Evolutionary conservation across 805 yeast genomes (phyloP).

Genomic region (Saturnispora hagleri): DNA sequence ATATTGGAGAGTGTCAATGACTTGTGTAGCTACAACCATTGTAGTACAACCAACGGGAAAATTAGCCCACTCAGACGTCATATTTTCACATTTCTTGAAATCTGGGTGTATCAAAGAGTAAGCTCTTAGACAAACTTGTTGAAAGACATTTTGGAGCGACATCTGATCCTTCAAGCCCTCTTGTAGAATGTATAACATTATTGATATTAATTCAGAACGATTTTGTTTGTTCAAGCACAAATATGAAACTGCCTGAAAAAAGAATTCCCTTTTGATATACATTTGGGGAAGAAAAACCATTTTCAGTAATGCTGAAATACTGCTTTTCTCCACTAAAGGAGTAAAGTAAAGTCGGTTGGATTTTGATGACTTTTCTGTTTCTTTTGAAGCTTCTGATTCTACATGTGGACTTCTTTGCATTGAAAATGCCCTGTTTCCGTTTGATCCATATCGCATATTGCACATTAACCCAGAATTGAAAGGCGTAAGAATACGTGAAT

Average conservation of each 20-base stretch:
- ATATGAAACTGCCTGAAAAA: slow-evolving; percentile 56
- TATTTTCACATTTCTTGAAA: not conserved
- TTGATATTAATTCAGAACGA: slow-evolving; percentile 61
- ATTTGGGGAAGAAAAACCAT: slow-evolving; percentile 67
- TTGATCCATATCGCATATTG: not conserved
- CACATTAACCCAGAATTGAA: not conserved
- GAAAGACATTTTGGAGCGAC: slow-evolving; percentile 53
- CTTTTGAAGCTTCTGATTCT: not conserved
- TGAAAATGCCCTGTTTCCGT: not conserved
- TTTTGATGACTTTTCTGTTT: slow-evolving; percentile 18
- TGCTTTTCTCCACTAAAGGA: slow-evolving; percentile 66
- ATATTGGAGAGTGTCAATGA: slow-evolving; percentile 64
- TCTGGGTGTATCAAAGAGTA: not conserved
- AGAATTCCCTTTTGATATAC: slow-evolving; percentile 47
- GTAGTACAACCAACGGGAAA: slow-evolving; percentile 61
- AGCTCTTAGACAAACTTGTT: slow-evolving; percentile 46
- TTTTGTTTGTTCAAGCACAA: slow-evolving; percentile 73
- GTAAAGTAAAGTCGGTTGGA: slow-evolving; percentile 37
- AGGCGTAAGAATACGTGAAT: slow-evolving; percentile 1
- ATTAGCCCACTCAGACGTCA: slow-evolving; percentile 11
- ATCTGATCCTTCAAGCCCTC: slow-evolving; percentile 63
- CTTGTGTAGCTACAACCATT: slow-evolving; percentile 63
- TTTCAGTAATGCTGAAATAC: slow-evolving; percentile 64
- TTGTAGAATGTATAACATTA: slow-evolving; percentile 57
- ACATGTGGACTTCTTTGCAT: slow-evolving; percentile 5